Base-by-base conservation (phyloP, 1,284 basidiomycete species). In the Trichosporon sp. region DNA sequence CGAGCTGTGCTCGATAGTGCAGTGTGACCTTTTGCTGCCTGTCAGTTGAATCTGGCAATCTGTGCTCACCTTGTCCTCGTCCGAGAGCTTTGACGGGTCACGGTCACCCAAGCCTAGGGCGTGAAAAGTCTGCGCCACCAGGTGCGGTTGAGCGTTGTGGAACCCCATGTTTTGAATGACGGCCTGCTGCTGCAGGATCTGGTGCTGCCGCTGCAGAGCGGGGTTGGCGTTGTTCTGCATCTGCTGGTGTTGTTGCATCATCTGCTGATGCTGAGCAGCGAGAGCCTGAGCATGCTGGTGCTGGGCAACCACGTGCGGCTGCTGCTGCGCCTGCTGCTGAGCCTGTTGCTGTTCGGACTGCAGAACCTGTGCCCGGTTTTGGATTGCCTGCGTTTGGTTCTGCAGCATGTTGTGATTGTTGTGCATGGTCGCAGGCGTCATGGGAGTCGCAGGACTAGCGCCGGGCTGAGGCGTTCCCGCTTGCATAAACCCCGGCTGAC, bases 121-220 rank as follows among this genome's bases (percentile, higher is more conserved):
- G 31, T 77, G 74, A 38, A 78, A 75, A 5, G 73, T 74, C 46
- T 77, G 70, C 19, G 74, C 71, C 77, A 82, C 81, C n/a, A 83
- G 71, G 1, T 68, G 70, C 19, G 76, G 75, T 14, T 63, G 31
- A n/a, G 59, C 31, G 59, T 35, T 63, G 31, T 14, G 31, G 59
- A 63, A 82, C 59, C 5, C 80, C 80, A 12, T 80, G 69, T 19
- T 63, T 54, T 7, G 73, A 66, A 71, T 78, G 79, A 75, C 77
- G 73, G 48, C 77, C 74, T 71, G 70, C 31, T 69, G 68, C 56
- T 68, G 66, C 14, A 64, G 66, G 40, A 73, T 72, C 43, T 68
- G 68, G 12, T 65, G 66, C 32, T 61, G 31, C n/a, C 68, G 69
- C 61, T 68, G 70, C 16, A 43, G 56, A 11, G 63, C 68, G 67